Evolutionary conservation across 768 basidiomycete genomes (phyloP).

Genomic region (Macrocybe gigantea): DNA sequence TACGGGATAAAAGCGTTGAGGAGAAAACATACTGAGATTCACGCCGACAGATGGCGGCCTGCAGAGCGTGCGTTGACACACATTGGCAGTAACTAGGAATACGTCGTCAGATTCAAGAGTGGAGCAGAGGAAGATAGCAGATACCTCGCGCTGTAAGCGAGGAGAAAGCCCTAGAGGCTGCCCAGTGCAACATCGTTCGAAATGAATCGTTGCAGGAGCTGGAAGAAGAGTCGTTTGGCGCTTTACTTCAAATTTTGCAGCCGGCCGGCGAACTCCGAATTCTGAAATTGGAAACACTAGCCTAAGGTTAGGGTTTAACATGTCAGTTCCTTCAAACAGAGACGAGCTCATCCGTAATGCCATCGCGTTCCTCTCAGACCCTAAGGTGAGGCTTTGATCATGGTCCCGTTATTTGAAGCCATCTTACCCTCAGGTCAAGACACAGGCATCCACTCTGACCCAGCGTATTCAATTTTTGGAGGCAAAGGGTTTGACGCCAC

Average conservation of each 20-base stretch:
- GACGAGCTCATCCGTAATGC: conserved; percentile 78
- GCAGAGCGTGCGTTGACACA: conserved; percentile 30
- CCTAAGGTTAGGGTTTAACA: conserved; percentile 8
- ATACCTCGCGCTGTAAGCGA: conserved; percentile 42
- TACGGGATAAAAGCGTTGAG: not conserved
- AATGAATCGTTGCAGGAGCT: not conserved
- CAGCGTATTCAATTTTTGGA: conserved; percentile 94
- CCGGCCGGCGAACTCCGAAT: conserved; percentile 6
- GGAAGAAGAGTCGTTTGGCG: no score
- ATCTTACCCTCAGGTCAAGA: conserved; percentile 32
- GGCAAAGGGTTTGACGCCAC: conserved; percentile 79
- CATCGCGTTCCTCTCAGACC: conserved; percentile 79
- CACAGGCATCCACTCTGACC: conserved; percentile 70
- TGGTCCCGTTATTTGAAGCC: conserved; percentile 4
- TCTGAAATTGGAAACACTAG: conserved; percentile 1
- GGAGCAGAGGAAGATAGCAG: conserved; percentile 5
- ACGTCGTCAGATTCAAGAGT: conserved; percentile 1
- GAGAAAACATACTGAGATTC: conserved; percentile 21
- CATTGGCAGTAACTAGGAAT: conserved; percentile 18
- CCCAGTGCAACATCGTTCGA: conserved; percentile 42
- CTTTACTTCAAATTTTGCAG: conserved; percentile 12
- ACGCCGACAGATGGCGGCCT: conserved; percentile 13
- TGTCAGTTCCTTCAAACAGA: conserved; percentile 43
- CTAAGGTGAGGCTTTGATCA: conserved; percentile 45
- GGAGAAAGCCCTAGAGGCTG: conserved; percentile 43